Base-by-base conservation (phyloP, 2,329 filamentous ascomycete species). In the Pyrenochaeta sp. region DNA sequence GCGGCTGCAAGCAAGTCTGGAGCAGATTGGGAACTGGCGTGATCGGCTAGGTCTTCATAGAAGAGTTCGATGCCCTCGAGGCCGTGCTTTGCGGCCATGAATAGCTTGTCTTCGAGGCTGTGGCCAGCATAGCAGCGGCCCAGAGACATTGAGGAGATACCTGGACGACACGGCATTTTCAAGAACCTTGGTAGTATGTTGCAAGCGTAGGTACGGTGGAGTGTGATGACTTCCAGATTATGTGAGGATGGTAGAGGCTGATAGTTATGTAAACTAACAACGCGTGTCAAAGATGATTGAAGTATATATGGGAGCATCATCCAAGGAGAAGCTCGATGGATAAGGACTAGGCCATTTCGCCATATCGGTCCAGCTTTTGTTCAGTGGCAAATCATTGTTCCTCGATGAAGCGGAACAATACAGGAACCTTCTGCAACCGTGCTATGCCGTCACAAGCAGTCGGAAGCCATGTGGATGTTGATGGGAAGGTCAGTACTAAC, bases 131-230 rank as follows among this genome's bases (percentile, higher is more conserved):
- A 89, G 68, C 87, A 88, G 42, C 90, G 87, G 42, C 91, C 91
- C 1, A 94, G 83, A 48, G 90, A 93, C 84, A 93, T 91, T 61
- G 90, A 90, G 56, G 88, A 88, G 71, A 94, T 93, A 39, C 84
- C 90, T 63, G 89, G 84, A 63, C 83, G 84, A 74, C 83, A 87
- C 61, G 83, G 71, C 81, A 83, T 83, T 2, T 43, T 75, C 56
- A 54, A 53, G 40, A 8, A 19, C 19, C 19, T 19, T 19, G 19
- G 22, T 52, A 9, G 32, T 36, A 13, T 36, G 5, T 30, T 5
- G 28, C 9, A 9, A 30, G 5, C 5, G 28, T 9, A 9, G 28
- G 9, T 36, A 36, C 32, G 19, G 32, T 36, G 9, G 32, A 15
- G 32, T 36, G 19, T 19, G 19, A 19, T 19, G 19, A 19, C 19